These are phyloP conservation scores for Xylariaceae sp. DNA, from an alignment of 2,329 filamentous ascomycete genomes.

Conservation along the genomic window DNA sequence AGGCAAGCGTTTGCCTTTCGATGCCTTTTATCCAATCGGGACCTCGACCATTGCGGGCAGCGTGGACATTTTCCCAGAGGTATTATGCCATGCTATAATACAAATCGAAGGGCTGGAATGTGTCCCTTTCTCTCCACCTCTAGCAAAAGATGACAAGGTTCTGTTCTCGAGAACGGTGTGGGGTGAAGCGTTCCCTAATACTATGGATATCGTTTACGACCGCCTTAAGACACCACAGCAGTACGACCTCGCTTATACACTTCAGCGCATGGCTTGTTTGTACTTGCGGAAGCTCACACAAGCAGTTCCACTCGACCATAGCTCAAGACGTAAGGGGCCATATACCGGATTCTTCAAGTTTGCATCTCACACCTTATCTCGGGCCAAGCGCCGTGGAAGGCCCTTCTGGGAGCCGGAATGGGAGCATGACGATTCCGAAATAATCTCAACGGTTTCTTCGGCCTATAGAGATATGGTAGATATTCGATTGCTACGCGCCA, in stretches of 20 bases:
- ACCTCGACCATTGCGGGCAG: no score
- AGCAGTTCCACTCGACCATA: not conserved
- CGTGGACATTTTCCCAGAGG: constrained; percentile 3
- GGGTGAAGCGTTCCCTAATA: constrained; percentile 3
- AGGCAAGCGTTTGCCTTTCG: no score
- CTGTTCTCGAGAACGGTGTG: constrained; percentile 5
- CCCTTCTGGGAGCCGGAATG: constrained; percentile 4
- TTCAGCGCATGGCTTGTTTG: constrained; percentile 1
- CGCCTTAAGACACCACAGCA: no score
- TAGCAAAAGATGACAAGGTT: constrained; percentile 5
- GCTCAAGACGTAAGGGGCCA: constrained; percentile 1
- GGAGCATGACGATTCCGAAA: constrained; percentile 3
- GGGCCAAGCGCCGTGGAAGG: not conserved
- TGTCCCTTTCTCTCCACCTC: constrained; percentile 2
- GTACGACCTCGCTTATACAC: no score
- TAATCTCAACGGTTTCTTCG: not conserved
- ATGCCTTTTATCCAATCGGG: no score
- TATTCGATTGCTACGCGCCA: constrained; percentile 1
- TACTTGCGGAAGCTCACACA: not conserved
- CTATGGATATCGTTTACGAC: not conserved
- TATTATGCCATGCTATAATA: constrained; percentile 2
- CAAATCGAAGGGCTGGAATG: constrained; percentile 8
- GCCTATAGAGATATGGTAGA: not conserved
- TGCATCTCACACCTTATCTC: constrained; percentile 1
- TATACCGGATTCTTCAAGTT: constrained; percentile 2